Evolutionary conservation across 2,329 filamentous ascomycete species (phyloP).

Genomic region (Hirsutella rhossiliensis): DNA sequence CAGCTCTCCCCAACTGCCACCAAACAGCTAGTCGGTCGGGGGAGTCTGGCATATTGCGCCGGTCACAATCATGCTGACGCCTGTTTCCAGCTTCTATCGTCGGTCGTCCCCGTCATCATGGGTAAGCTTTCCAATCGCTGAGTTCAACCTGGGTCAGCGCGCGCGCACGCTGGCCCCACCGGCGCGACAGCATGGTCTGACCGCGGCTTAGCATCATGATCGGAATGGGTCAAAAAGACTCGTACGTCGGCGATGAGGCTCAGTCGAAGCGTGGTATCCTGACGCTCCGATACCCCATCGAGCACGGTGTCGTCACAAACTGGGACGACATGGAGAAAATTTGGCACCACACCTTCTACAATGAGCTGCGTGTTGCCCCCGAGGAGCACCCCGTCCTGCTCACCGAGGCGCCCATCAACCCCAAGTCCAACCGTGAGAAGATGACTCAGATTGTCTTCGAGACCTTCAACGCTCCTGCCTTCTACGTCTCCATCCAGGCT

Average conservation of each 20-base stretch:
- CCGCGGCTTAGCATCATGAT: conserved; percentile 82
- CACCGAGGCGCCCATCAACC: conserved; percentile 99
- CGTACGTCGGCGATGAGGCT: conserved; percentile 99
- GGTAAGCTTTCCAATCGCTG: conserved; percentile 49
- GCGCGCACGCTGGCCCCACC: background rate
- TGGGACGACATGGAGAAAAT: conserved; percentile 99
- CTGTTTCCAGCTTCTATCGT: conserved; percentile 78
- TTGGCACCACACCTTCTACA: conserved; percentile 99
- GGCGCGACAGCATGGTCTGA: background rate
- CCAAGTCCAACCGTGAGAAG: conserved; percentile 99
- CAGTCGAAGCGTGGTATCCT: conserved; percentile 99
- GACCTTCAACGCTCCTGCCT: conserved; percentile 99
- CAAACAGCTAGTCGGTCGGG: conserved; percentile 2
- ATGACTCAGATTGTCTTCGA: conserved; percentile 99
- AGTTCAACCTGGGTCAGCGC: background rate
- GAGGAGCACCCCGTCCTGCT: conserved; percentile 99
- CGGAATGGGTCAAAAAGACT: conserved; percentile 99
- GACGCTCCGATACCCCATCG: conserved; percentile 97
- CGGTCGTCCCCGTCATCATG: conserved; percentile 98
- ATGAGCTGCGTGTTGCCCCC: conserved; percentile 98
- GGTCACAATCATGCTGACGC: conserved; percentile 19
- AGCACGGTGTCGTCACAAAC: conserved; percentile 99
- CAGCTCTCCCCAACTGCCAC: background rate
- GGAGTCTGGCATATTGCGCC: background rate
- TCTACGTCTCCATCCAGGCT: conserved; percentile 99